Percentiles rank a stretch among this genome's conserved stretches.
phyloP scores from a whole-genome alignment of 257 asterid genomes.

The Petunia secreta region DNA sequence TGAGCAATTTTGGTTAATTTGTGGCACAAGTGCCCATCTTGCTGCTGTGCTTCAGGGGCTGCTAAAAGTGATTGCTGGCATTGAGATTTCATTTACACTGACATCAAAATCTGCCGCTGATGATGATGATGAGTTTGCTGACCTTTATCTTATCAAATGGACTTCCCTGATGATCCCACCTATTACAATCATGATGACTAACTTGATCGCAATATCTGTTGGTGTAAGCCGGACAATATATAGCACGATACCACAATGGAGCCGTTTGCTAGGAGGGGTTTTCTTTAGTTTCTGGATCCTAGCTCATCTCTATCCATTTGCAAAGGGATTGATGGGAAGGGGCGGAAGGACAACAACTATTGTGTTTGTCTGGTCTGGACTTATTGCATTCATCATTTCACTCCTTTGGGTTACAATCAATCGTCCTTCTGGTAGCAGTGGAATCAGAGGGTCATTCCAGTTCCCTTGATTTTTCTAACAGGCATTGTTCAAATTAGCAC shows the following conservation, averaged over 20 bases:
- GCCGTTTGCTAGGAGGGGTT: conserved; percentile 77
- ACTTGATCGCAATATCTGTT: conserved; percentile 71
- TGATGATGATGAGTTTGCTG: conserved; percentile 71
- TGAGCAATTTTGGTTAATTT: conserved; percentile 82
- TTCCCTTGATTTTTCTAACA: conserved; percentile 50
- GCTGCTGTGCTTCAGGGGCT: conserved; percentile 85
- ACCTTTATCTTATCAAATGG: conserved; percentile 63
- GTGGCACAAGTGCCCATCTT: conserved; percentile 84
- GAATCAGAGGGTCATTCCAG: conserved; percentile 79
- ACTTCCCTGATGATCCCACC: conserved; percentile 39
- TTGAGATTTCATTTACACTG: conserved; percentile 73
- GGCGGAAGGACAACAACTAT: conserved; percentile 82
- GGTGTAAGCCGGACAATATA: conserved; percentile 76
- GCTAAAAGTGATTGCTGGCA: conserved; percentile 29
- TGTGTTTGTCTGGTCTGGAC: conserved; percentile 82
- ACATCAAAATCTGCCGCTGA: conserved; percentile 73
- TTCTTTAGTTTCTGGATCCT: conserved; percentile 87
- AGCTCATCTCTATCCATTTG: conserved; percentile 76
- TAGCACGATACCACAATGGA: conserved; percentile 83
- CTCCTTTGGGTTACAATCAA: conserved; percentile 77
- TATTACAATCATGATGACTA: conserved; percentile 61
- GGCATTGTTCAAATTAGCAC: no score
- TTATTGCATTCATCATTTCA: conserved; percentile 69
- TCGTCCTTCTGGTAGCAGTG: conserved; percentile 53
- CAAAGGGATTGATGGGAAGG: conserved; percentile 78